Percentiles rank a stretch among this genome's conserved stretches.
phyloP scores from a whole-genome alignment of 148 eudicot genomes.

The Rhododendron kiyosumense region DNA sequence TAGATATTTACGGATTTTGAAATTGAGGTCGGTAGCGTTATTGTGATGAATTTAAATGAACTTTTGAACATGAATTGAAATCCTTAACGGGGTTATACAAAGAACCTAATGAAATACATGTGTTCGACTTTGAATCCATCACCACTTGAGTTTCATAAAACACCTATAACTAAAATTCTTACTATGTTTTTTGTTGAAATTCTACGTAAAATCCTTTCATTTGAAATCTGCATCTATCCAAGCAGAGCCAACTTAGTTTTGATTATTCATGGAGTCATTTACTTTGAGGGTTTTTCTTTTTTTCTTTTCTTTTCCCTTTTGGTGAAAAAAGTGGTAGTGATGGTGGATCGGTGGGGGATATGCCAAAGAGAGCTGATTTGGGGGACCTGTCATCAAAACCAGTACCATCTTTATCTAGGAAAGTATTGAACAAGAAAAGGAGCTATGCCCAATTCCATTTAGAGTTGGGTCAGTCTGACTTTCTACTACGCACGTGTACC shows the following conservation, averaged over 20 bases:
- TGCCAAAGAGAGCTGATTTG: conserved; percentile 6
- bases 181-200: not conserved
- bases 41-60: not conserved
- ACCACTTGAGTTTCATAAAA: not conserved
- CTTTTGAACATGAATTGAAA: not conserved
- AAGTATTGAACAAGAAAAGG: conserved; percentile 65
- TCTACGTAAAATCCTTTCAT: not conserved
- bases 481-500: conserved; percentile 63
- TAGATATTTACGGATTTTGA: not conserved
- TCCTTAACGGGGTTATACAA: not conserved
- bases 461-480: conserved; percentile 92
- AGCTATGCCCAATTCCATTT: conserved; percentile 82
- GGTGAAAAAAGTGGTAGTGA: conserved; percentile 17
- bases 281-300: not conserved
- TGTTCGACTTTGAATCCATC: not conserved
- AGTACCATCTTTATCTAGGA: conserved; percentile 21
- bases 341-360: conserved; percentile 24
- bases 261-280: not conserved
- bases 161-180: not conserved
- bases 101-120: not conserved
- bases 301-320: not conserved
- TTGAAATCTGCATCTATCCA: not conserved
- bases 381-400: conserved; percentile 17
- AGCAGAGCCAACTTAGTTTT: not conserved
- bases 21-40: not conserved